phyloP scores from a whole-genome alignment of 1,284 basidiomycete species.

The Rhodotorula sp. region DNA sequence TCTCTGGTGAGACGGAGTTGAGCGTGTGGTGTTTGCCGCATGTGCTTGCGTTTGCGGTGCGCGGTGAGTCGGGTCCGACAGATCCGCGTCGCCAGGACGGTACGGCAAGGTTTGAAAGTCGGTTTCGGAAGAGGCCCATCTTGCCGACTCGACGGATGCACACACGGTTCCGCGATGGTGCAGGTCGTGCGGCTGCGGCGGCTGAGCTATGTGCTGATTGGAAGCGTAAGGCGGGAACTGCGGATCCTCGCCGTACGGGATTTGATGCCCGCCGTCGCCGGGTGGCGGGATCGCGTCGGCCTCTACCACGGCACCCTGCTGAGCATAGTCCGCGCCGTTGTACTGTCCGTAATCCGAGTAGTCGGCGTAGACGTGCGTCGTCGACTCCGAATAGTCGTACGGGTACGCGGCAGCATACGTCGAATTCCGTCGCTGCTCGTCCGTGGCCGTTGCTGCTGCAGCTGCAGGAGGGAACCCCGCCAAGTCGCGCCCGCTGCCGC shows the following conservation, averaged over 20 bases:
- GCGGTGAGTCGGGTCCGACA: not conserved
- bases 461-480: not conserved
- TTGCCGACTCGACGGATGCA: slow-evolving; percentile 1
- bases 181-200: not conserved
- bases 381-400: no score
- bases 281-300: not conserved
- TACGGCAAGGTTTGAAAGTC: not conserved
- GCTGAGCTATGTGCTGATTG: not conserved
- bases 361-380: no score
- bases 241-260: not conserved
- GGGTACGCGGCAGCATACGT: no score
- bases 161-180: not conserved
- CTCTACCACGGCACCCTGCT: no score
- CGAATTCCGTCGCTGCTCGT: not conserved
- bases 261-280: not conserved
- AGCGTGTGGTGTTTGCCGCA: no score
- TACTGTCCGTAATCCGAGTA: no score
- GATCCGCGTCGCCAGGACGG: not conserved
- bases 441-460: not conserved
- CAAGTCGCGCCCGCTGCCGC: not conserved
- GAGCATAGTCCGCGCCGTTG: no score
- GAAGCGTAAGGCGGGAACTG: not conserved
- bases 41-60: no score
- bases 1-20: no score
- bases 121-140: not conserved